Base-by-base conservation (phyloP, 2,329 filamentous ascomycete genomes). In the Exophiala dermatitidis region DNA sequence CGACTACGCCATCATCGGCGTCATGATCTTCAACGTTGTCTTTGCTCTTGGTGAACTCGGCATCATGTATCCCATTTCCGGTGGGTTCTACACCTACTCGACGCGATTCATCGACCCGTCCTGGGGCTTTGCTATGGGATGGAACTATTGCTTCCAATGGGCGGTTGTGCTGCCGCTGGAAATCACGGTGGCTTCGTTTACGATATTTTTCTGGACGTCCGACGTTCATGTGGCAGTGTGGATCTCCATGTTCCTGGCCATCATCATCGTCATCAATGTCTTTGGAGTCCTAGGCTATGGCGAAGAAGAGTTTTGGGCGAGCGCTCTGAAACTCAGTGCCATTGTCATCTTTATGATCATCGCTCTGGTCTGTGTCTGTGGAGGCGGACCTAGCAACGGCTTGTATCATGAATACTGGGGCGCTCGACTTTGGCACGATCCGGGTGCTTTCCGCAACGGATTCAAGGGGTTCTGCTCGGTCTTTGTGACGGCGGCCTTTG, bases 1-100 rank as follows among this genome's bases (percentile, higher is more conserved):
- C 45, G 85, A 85, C 29, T 94, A 88, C 65, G 69, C 74, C 52
- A 79, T 94, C 56, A 84, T 94, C 59, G 90, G 90, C 45, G 71
- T 82, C 64, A 95, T 96, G 89, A 72, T 96, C 59, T 96, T 89
- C 71, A 93, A 86, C 67, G 95, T 89, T 1, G 86, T 94, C 36
- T 90, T 96, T 66, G 89, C 90, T 0, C 77, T 97, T 12, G 91
- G 90, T 58, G 91, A 97, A 70, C 81, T 97, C 69, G 88, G 90
- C n/a, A 89, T 95, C 28, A 73, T 90, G 12, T 96, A 90, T 63
- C 90, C 90, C 2, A 85, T 96, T 32, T 86, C 90, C 30, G 91
- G 90, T 53, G 94, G 89, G 2, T 96, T 96, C 67, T 88, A 89
- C 1, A 84, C 88, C 5, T 96, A 90, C 72, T 93, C 90, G 9